These are phyloP conservation scores for Suhomyces bribrorum DNA, from an alignment of 1,139 yeast species.

Conservation along the genomic window DNA sequence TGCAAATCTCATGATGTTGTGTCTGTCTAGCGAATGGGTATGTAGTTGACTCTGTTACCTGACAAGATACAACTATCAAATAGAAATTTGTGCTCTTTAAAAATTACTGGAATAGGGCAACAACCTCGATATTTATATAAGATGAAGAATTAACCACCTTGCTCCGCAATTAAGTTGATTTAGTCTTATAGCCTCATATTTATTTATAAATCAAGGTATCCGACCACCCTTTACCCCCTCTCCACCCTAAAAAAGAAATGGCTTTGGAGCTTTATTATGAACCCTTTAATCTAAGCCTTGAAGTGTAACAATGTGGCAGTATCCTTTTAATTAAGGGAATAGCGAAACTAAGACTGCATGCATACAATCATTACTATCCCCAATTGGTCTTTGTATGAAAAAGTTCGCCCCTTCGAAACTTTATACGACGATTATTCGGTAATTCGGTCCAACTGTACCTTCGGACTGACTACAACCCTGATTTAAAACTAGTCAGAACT, in stretches of 20 bases:
- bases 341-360: background rate
- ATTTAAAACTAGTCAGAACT: too few species aligned
- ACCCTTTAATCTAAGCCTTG: conserved; percentile 2
- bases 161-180: background rate
- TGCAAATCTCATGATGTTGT: conserved; percentile 8
- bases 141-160: background rate
- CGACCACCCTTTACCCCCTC: too few species aligned
- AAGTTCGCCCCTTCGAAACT: background rate
- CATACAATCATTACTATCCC: background rate
- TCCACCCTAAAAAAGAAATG: conserved; percentile 5
- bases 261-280: conserved; percentile 1
- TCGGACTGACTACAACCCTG: too few species aligned
- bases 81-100: background rate
- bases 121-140: conserved; percentile 7
- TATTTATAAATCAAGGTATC: conserved; percentile 2
- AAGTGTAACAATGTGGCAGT: conserved; percentile 4
- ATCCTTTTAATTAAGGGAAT: conserved; percentile 1
- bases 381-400: background rate
- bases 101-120: conserved; percentile 11
- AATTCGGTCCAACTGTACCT: too few species aligned
- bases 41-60: conserved; percentile 1
- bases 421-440: background rate
- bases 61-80: background rate
- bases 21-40: conserved; percentile 6
- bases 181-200: background rate